Base-by-base conservation (phyloP, 345 rosid genomes). In the Gossypium anomalum region DNA sequence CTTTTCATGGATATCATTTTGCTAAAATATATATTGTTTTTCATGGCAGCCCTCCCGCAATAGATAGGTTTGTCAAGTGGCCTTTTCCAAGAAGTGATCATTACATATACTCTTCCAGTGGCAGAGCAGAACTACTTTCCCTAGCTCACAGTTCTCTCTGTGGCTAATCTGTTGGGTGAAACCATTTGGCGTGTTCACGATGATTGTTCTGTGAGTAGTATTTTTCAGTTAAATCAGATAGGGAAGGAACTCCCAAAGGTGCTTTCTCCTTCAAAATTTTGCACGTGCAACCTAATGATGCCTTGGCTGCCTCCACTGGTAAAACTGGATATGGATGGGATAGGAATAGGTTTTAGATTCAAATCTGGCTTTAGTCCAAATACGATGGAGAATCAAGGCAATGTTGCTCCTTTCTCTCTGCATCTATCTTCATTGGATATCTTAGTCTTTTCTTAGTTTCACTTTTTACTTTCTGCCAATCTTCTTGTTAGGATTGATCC, bases 141-240 rank as follows among this genome's bases (percentile, higher is more conserved):
- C 2, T 91, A 91, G 82, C 72, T 91, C 44, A 89, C 94, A 56
- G 81, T 91, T 29, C 85, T 91, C 53, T 88, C 97, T 8, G 91
- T 91, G 60, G 97, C 97, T 57, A 91, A 91, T 81, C 86, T 91
- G 59, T 68, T 91, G 51, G 94, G 94, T 65, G 97, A 91, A 86
- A 91, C 97, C 14, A 89, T 91, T 65, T 91, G 94, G 97, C 97
- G 94, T 53, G 89, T 91, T 74, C 94, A 91, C 64, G 97, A 88
- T 82, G 97, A 91, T 79, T 84, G 90, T 84, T 89, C 97, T 45
- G 91, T 91, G 63, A 91, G 91, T 80, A 85, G 90, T 67, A 87
- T 87, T 77, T 87, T 87, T 64, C 88, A 83, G 75, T 87, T 83
- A 85, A 62, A n/a, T 45, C 44, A 19, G 47, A 52, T 52, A 70